Evolutionary conservation across 768 basidiomycete genomes (phyloP), one percentile per base, ranked within the genome.

Genomic region (Macrocybe gigantea): DNA sequence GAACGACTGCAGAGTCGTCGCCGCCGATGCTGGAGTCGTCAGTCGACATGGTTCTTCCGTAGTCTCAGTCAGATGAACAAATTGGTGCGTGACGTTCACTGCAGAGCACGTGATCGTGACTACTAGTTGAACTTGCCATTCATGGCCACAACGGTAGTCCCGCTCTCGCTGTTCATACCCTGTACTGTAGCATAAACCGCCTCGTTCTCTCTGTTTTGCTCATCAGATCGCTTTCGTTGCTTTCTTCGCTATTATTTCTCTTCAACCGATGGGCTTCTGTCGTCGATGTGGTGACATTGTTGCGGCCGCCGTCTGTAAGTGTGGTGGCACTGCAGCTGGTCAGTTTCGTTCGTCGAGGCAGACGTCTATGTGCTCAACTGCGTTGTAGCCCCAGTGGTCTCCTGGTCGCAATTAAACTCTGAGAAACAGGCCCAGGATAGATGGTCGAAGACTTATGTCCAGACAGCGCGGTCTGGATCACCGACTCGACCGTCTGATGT

Each of bases 251-350:
- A 33, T 53, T 37, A 9, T 45, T 45, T 47, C 36, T 13, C 33
- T 50, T 40, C 42, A 40, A 48, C 34, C 44, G 15, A 92, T 92
- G 89, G 85, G 85, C 15, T 92, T 92, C 59, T 93, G 90, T 69
- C 77, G 86, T 50, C 74, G 87, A 61, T 93, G 89, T 59, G 90
- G 89, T 49, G 85, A 91, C 53, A 89, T 93, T 49, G 88, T 91
- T 32, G 60, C 72, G 33, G 79, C 80, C 42, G 64, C 69, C 38
- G 84, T 84, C 45, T 91, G 88, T 65, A 83, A 78, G 64, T 93
- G 89, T 63, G 89, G 90, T 54, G 90, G 90, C 46, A 69, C 73
- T 12, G 69, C 85, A 46, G 89, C 88, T 47, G 88, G 89, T 91
- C 60, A 58, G 89, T 73, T 45, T 45, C 57, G 37, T 11, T 29